These are phyloP conservation scores for Neurospora sp. DNA, from an alignment of 495 filamentous ascomycete genomes.

Conservation along the genomic window DNA sequence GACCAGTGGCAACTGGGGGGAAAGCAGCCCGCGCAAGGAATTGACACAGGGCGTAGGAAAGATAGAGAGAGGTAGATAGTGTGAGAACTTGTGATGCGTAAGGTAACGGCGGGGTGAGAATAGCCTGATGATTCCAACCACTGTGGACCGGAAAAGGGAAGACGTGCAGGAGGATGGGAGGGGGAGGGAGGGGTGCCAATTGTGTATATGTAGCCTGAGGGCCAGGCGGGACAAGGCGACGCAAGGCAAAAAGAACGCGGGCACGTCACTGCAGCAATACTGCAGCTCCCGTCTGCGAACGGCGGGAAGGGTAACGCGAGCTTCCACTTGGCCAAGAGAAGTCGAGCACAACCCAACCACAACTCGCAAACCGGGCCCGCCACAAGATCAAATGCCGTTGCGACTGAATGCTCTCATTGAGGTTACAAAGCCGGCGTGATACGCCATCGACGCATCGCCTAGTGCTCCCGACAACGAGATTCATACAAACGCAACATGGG, in stretches of 20 bases:
- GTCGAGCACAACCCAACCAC: constrained; percentile 7
- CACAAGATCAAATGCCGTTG: constrained; percentile 15
- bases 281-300: constrained; percentile 16
- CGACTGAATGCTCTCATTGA: constrained; percentile 11
- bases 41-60: background rate
- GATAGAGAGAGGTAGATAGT: background rate
- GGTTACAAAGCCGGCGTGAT: constrained; percentile 27
- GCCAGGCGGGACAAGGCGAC: constrained; percentile 22
- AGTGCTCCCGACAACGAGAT: constrained; percentile 21
- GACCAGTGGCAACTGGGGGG: constrained; percentile 21
- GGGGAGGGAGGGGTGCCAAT: constrained; percentile 20
- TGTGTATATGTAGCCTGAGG: constrained; percentile 13
- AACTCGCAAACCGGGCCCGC: constrained; percentile 1
- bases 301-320: constrained; percentile 14
- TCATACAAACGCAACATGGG: constrained; percentile 1
- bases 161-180: constrained; percentile 29
- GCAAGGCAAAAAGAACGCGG: constrained; percentile 28
- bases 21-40: constrained; percentile 1
- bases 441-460: constrained; percentile 32
- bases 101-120: constrained; percentile 18
- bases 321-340: constrained; percentile 8
- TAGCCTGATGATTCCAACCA: constrained; percentile 13
- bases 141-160: constrained; percentile 29
- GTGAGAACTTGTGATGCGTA: constrained; percentile 11
- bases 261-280: constrained; percentile 29